Conservation (phyloP, 306 rosid genomes). For the Acacia crassicarpa region DNA sequence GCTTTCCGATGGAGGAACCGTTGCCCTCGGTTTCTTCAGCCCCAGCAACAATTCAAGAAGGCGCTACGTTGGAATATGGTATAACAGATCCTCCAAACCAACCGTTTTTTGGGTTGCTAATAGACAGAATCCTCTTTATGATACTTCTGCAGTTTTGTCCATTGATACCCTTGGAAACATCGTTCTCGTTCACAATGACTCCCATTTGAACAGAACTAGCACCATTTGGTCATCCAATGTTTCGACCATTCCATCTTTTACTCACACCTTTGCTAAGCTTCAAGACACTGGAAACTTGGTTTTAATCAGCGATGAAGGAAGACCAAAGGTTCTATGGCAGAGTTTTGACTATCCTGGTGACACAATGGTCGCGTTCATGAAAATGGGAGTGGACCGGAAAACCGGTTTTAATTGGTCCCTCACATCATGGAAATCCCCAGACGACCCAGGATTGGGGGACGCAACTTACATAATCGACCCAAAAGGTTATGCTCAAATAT, state of each 20-base stretch:
- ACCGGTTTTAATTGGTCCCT: slow-evolving; percentile 16
- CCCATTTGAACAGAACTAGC: background rate
- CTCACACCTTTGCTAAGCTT: slow-evolving; percentile 34
- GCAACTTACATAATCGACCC: background rate
- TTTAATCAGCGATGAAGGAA: background rate
- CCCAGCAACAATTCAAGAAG: background rate
- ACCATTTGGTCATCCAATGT: slow-evolving; percentile 39
- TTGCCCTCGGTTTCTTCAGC: background rate
- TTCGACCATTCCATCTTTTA: background rate
- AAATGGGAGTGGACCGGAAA: slow-evolving; percentile 22
- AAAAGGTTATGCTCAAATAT: slow-evolving; percentile 32
- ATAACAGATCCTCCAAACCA: background rate
- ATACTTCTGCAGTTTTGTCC: background rate
- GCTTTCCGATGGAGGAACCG: background rate
- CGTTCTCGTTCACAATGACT: background rate
- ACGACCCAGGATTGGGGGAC: slow-evolving; percentile 22
- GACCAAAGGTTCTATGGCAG: background rate
- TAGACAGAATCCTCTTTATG: background rate
- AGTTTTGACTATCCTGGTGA: slow-evolving; percentile 25
- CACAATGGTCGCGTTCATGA: slow-evolving; percentile 16
- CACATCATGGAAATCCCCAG: slow-evolving; percentile 33
- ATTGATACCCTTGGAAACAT: background rate
- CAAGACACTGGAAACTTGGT: slow-evolving; percentile 42
- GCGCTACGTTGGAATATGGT: background rate
- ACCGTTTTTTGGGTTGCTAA: background rate